A percentile compares a stretch with the other conserved stretches of the same genome.
phyloP scores from a whole-genome alignment of 176 grass and related monocot species.

The Neostapfia colusana region DNA sequence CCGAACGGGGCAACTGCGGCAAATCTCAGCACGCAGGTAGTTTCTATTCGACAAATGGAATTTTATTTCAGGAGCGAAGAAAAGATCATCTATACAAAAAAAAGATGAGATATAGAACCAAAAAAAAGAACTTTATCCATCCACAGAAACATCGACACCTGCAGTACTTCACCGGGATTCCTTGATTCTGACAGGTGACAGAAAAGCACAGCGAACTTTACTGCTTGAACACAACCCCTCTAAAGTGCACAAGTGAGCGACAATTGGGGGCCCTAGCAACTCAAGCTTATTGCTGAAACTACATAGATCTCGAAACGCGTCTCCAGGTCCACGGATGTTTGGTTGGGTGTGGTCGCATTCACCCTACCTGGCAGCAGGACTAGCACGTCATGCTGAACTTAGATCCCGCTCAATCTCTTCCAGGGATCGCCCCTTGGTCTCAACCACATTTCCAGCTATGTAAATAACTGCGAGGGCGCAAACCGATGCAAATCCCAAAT shows the following conservation, averaged over 20 bases:
- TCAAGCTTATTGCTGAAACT: conserved; percentile 36
- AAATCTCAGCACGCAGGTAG: too few relatives aligned
- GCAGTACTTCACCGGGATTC: not conserved
- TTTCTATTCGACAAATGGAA: not conserved
- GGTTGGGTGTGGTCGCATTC: not conserved
- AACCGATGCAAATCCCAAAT: conserved; percentile 81
- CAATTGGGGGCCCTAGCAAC: not conserved
- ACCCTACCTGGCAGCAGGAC: not conserved
- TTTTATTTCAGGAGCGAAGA: conserved; percentile 31
- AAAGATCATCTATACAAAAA: conserved; percentile 34
- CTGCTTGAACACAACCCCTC: not conserved
- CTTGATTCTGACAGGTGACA: conserved; percentile 10
- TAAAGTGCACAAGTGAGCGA: not conserved
- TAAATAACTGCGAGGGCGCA: conserved; percentile 79
- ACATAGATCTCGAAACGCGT: conserved; percentile 1
- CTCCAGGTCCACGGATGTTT: not conserved
- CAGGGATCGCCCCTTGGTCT: conserved; percentile 88
- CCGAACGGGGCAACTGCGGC: too few relatives aligned
- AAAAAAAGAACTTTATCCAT: not conserved
- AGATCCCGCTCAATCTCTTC: conserved; percentile 90
- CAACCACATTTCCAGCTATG: conserved; percentile 82
- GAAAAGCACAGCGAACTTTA: not conserved
- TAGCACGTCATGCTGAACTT: conserved; percentile 35
- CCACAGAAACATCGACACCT: not conserved
- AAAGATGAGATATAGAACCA: not conserved